phyloP scores from a whole-genome alignment of 768 basidiomycete species.

The Russula dissimulans region DNA sequence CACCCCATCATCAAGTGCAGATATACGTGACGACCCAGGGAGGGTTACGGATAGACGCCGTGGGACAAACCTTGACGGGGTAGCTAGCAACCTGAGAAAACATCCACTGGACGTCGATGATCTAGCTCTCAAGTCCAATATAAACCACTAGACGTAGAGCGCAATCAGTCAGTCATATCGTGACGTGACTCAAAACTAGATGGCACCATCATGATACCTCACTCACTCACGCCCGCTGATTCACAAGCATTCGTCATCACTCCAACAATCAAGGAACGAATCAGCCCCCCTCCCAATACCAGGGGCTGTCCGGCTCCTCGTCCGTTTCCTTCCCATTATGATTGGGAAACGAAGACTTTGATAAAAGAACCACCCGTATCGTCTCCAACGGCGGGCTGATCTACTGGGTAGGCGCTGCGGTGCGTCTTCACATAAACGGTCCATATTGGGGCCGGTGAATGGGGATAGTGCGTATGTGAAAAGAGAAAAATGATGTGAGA shows the following conservation, averaged over 20 bases:
- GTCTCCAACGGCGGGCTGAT: background rate
- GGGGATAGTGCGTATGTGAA: conserved; percentile 3
- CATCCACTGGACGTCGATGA: too few relatives aligned
- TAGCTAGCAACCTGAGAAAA: too few relatives aligned
- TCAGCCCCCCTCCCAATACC: background rate
- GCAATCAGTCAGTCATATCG: too few relatives aligned
- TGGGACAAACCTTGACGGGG: too few relatives aligned
- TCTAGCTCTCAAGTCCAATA: too few relatives aligned
- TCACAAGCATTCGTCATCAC: background rate
- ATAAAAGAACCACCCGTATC: background rate
- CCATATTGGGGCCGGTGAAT: background rate
- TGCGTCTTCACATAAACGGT: background rate
- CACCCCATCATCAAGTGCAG: too few relatives aligned
- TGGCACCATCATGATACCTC: background rate
- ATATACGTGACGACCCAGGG: too few relatives aligned
- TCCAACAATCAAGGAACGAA: background rate
- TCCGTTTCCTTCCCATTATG: background rate
- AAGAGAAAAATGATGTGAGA: background rate
- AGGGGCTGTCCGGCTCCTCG: background rate
- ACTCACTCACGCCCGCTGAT: background rate
- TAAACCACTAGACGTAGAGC: too few relatives aligned
- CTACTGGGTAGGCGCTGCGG: background rate
- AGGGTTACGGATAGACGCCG: too few relatives aligned
- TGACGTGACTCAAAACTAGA: too few relatives aligned
- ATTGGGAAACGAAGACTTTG: background rate